These are phyloP conservation scores for Celoporthe dispersa DNA, from an alignment of 2,329 filamentous ascomycete genomes.

Conservation along the genomic window DNA sequence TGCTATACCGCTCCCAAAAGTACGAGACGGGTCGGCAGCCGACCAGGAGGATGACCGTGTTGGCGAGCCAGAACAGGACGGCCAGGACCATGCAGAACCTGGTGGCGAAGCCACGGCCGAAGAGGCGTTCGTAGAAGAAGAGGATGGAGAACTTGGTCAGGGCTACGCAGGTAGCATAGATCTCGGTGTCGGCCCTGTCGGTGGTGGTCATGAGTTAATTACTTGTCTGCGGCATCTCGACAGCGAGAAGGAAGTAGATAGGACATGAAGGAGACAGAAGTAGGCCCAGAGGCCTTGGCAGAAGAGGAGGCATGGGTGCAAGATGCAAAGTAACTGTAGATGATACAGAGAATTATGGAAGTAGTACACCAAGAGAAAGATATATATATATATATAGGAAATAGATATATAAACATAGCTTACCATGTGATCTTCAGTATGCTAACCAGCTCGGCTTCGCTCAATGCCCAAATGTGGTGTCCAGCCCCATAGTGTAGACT, in stretches of 20 bases:
- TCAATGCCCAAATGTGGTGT: conserved; percentile 8
- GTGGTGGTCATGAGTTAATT: neutral
- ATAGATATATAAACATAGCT: neutral
- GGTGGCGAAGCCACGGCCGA: neutral
- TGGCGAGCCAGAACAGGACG: neutral
- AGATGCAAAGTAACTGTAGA: neutral
- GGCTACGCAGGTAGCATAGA: conserved; percentile 4
- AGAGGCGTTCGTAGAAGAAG: conserved; percentile 8
- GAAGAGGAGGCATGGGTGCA: neutral
- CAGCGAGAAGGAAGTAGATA: neutral
- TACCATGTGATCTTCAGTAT: neutral
- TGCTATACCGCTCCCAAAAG: neutral
- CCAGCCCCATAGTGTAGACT: conserved; percentile 10
- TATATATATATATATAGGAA: too few species aligned
- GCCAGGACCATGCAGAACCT: neutral
- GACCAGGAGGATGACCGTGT: neutral
- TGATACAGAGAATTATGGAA: neutral
- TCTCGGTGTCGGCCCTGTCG: conserved; percentile 6
- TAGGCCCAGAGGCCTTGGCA: neutral
- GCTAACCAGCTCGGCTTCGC: neutral
- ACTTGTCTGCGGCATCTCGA: neutral
- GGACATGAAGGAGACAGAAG: neutral
- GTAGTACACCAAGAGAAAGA: neutral
- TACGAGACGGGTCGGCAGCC: conserved; percentile 3
- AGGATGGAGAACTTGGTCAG: conserved; percentile 12